phyloP scores from a whole-genome alignment of 345 rosid species.

The Eucalyptus fibrosa region DNA sequence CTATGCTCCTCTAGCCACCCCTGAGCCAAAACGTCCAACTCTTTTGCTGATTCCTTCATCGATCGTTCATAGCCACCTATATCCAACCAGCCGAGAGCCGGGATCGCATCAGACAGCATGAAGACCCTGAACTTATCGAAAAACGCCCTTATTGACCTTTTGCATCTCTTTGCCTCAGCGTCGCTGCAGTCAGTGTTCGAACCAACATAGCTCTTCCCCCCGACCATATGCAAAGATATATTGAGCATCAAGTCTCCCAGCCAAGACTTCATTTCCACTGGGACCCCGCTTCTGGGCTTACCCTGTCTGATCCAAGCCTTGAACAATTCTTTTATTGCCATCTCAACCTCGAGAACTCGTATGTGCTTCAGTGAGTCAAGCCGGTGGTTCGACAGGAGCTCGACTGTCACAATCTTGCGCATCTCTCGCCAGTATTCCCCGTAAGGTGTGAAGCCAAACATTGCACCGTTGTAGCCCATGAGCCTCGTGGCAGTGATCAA shows the following conservation, averaged over 20 bases:
- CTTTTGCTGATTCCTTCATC: constrained; percentile 28
- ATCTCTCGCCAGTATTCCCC: constrained; percentile 25
- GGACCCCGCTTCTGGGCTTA: background rate
- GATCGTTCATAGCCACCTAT: constrained; percentile 4
- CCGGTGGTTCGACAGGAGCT: constrained; percentile 19
- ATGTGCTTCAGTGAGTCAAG: constrained; percentile 10
- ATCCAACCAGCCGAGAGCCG: constrained; percentile 29
- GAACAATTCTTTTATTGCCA: background rate
- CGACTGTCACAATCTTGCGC: constrained; percentile 2
- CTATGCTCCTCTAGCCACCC: constrained; percentile 36
- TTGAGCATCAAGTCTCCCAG: constrained; percentile 11
- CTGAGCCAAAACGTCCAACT: constrained; percentile 9
- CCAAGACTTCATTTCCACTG: constrained; percentile 23
- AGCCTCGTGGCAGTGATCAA: constrained; percentile 4
- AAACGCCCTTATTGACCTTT: background rate
- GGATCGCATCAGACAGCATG: constrained; percentile 22
- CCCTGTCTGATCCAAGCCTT: background rate
- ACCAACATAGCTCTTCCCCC: constrained; percentile 5
- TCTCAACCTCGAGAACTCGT: constrained; percentile 6
- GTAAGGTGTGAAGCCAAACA: constrained; percentile 29
- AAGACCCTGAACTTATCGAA: constrained; percentile 2
- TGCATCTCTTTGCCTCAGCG: background rate
- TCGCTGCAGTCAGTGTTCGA: background rate
- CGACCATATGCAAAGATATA: constrained; percentile 8
- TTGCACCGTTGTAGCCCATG: constrained; percentile 11